phyloP scores from a whole-genome alignment of 768 basidiomycete species.

The Candolleomyces aberdarensis region DNA sequence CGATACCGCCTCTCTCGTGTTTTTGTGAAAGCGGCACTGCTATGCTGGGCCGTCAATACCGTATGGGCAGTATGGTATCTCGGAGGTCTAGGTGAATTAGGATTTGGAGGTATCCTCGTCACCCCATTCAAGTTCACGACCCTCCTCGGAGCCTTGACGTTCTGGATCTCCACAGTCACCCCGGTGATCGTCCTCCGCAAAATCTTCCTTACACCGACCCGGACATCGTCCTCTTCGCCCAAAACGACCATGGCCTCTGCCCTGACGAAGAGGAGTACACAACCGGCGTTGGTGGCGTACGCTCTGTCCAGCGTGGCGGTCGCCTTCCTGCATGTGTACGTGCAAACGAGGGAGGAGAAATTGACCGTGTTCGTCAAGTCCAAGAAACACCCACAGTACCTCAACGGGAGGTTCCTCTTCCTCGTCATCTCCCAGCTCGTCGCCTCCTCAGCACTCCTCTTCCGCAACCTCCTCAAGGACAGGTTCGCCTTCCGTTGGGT shows the following conservation, averaged over 20 bases:
- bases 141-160: slow-evolving; percentile 34
- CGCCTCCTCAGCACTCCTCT: slow-evolving; percentile 42
- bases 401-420: slow-evolving; percentile 68
- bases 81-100: slow-evolving; percentile 30
- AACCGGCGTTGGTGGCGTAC: slow-evolving; percentile 45
- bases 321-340: slow-evolving; percentile 39
- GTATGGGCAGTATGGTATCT: slow-evolving; percentile 42
- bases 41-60: slow-evolving; percentile 41
- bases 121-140: slow-evolving; percentile 43
- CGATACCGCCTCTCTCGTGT: slow-evolving; percentile 57
- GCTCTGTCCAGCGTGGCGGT: slow-evolving; percentile 42
- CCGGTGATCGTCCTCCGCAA: slow-evolving; percentile 61
- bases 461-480: slow-evolving; percentile 61
- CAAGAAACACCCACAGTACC: slow-evolving; percentile 73
- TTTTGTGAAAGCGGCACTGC: slow-evolving; percentile 47
- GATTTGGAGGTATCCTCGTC: slow-evolving; percentile 27
- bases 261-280: slow-evolving; percentile 43
- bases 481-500: slow-evolving; percentile 51
- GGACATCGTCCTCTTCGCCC: slow-evolving; percentile 51
- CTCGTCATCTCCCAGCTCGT: slow-evolving; percentile 50
- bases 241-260: slow-evolving; percentile 43
- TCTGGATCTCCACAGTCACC: slow-evolving; percentile 52
- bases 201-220: slow-evolving; percentile 48
- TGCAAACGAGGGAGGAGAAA: slow-evolving; percentile 36
- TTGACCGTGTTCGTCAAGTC: slow-evolving; percentile 58